Percentiles rank a stretch among this genome's conserved stretches.
Conservation (phyloP, 148 eudicot genomes). For the Selenicereus undatus region DNA sequence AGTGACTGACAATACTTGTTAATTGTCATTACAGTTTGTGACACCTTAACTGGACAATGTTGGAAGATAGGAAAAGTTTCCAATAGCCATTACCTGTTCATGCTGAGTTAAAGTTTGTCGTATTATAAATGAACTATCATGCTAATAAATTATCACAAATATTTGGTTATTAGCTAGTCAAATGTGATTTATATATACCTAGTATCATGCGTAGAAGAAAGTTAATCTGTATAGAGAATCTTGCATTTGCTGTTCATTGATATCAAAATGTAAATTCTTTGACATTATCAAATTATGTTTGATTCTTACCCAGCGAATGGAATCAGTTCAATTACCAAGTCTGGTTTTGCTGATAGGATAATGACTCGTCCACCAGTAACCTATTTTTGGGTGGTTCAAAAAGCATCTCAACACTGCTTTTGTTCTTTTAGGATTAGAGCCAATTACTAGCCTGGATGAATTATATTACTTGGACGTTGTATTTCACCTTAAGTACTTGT, state of each 20-base stretch:
- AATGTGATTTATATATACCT: neutral
- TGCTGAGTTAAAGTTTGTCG: neutral
- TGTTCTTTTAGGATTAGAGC: too few species aligned
- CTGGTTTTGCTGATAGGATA: too few species aligned
- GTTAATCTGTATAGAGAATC: neutral
- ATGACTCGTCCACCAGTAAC: too few species aligned
- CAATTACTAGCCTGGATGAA: too few species aligned
- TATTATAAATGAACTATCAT: neutral
- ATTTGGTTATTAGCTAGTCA: neutral
- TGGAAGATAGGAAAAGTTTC: neutral
- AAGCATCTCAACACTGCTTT: too few species aligned
- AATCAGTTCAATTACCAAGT: too few species aligned
- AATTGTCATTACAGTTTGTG: slow-evolving; percentile 4
- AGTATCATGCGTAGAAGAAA: neutral
- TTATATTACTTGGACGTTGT: too few species aligned
- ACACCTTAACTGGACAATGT: neutral
- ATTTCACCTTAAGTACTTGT: too few species aligned
- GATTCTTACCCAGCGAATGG: too few species aligned
- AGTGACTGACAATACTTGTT: slow-evolving; percentile 11
- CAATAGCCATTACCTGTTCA: neutral
- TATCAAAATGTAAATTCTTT: neutral
- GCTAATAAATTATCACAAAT: too few species aligned
- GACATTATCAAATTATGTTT: too few species aligned
- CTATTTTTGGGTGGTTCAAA: too few species aligned
- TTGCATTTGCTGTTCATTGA: neutral